Base-by-base conservation (phyloP, 768 basidiomycete genomes). In the Amanita jacksonii region DNA sequence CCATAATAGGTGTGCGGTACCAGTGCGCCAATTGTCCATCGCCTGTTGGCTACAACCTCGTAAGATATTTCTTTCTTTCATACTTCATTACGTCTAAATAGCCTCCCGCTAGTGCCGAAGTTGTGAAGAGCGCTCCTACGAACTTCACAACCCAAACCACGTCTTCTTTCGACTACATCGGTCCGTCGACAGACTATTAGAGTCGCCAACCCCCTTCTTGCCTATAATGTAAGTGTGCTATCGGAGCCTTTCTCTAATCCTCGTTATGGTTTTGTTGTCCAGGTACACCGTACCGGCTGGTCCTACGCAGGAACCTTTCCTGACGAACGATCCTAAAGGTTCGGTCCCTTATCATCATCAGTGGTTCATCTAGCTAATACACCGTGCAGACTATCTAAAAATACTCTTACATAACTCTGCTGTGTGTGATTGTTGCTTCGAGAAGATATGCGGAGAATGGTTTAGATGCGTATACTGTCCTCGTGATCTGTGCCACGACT, bases 1-100 rank as follows among this genome's bases (percentile, higher is more conserved):
- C 69, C 20, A 91, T 94, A 45, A 60, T 78, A 41, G 91, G 93
- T 4, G 64, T 74, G 36, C 71, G 92, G 33, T 97, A 84, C 58
- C 92, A 96, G 57, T 97, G 93, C 56, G 88, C 84, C 10, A 84
- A 81, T 48, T 97, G 93, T 54, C 77, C 88, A 0, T 91, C 67
- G 30, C 80, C 88, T 0, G 65, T 63, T 15, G 59, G 76, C 8
- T 92, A 76, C 59, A 93, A 74, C 57, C 62, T 96, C 55, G 92
- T 94, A 57, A 45, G 76, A n/a, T n/a, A n/a, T 2, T 15, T 34
- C 18, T 10, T 8, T 12, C 16, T 9, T 20, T 16, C 8, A 28
- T 16, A 13, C 59, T 3, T 45, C 20, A 32, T n/a, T 38, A 44
- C 34, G 46, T 20, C 18, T 24, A 25, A 35, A 18, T 38, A 20